phyloP scores from a whole-genome alignment of 78 protist species.

The Guillardia theta region DNA sequence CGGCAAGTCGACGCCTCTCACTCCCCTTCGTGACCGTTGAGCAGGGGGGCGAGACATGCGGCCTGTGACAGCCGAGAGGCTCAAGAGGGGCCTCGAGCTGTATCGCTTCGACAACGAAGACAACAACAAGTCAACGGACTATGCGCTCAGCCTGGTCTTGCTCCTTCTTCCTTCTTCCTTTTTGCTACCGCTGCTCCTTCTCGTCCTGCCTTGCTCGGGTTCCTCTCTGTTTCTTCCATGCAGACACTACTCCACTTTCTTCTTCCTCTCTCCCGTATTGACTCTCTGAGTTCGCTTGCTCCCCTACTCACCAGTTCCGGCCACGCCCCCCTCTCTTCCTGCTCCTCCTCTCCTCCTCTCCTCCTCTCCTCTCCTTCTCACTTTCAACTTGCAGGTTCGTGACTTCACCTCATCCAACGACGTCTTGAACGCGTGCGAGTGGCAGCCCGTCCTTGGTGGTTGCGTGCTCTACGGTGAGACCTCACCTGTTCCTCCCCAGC shows the following conservation, averaged over 20 bases:
- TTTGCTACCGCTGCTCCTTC: neutral
- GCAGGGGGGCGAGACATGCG: slow-evolving; percentile 19
- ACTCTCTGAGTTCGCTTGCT: too few species aligned
- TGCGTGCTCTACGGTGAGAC: neutral
- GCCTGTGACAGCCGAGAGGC: neutral
- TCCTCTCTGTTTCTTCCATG: neutral
- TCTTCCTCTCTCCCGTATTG: neutral
- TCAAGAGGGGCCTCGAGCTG: neutral
- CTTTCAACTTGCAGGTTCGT: neutral
- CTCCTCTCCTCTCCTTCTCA: neutral
- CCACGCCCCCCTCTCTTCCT: too few species aligned
- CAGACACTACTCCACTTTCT: neutral
- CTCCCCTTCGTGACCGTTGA: neutral
- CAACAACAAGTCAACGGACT: neutral
- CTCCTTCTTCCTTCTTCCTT: neutral
- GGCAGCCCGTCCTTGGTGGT: slow-evolving; percentile 1
- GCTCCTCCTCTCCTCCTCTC: too few species aligned
- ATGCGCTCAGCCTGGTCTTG: neutral
- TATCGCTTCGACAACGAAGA: neutral
- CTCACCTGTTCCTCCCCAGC: too few species aligned
- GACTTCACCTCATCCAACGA: neutral
- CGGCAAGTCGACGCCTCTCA: neutral
- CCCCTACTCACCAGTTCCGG: too few species aligned
- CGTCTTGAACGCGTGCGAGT: neutral
- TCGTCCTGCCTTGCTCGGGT: neutral